Evolutionary conservation across 495 filamentous ascomycete genomes (phyloP).

Genomic region (Hypoxylon subgilvum): DNA sequence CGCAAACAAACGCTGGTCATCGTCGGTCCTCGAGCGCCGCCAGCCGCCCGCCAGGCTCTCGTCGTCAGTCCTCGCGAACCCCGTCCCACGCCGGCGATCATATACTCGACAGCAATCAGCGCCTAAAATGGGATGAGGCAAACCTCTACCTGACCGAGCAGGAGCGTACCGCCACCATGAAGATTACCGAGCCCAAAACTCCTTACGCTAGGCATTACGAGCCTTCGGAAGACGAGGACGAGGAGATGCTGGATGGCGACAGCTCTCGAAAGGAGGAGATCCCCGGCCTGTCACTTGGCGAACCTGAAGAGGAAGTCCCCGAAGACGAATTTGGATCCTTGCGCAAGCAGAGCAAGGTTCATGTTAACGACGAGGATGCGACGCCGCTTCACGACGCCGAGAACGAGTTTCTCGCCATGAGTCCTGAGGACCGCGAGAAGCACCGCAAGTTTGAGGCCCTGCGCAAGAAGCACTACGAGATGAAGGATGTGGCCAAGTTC

Average conservation of each 20-base stretch:
- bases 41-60: slow-evolving; percentile 63
- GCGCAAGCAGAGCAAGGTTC: slow-evolving; percentile 69
- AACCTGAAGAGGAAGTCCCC: slow-evolving; percentile 77
- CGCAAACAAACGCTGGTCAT: slow-evolving; percentile 88
- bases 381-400: slow-evolving; percentile 56
- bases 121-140: slow-evolving; percentile 97
- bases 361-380: slow-evolving; percentile 63
- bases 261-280: slow-evolving; percentile 70
- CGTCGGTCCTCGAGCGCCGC: slow-evolving; percentile 79
- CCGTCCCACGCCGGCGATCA: slow-evolving; percentile 48
- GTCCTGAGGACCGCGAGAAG: slow-evolving; percentile 82
- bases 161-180: slow-evolving; percentile 94
- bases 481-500: slow-evolving; percentile 90
- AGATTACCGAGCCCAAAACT: slow-evolving; percentile 98
- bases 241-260: slow-evolving; percentile 79
- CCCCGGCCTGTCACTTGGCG: slow-evolving; percentile 89
- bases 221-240: slow-evolving; percentile 79
- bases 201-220: slow-evolving; percentile 92
- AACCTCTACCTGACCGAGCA: slow-evolving; percentile 96
- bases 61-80: slow-evolving; percentile 69
- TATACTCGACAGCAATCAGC: slow-evolving; percentile 58
- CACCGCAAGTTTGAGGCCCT: slow-evolving; percentile 88
- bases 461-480: slow-evolving; percentile 96
- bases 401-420: slow-evolving; percentile 65
- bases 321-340: slow-evolving; percentile 54